Base-by-base conservation (phyloP, 2,329 filamentous ascomycete species). In the Talaromyces sp. region DNA sequence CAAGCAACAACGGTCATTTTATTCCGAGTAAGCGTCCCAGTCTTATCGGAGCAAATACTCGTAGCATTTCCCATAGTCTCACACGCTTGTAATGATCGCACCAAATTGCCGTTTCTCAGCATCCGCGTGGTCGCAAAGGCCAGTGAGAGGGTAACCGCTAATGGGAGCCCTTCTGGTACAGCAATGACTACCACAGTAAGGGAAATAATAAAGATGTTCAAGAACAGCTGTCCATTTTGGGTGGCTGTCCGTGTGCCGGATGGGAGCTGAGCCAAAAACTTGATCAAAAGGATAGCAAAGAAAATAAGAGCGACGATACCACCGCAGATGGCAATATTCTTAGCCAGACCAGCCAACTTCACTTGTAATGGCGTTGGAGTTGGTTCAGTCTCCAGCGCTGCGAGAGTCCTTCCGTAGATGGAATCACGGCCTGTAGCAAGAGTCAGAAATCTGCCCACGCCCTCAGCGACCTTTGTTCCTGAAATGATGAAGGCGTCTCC, bases 201-300 rank as follows among this genome's bases (percentile, higher is more conserved):
- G 24, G 91, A 89, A 52, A 91, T 87, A 68, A 93, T 92, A 71
- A 93, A 87, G 66, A 92, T 91, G 66, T 89, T 84, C 69, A 92
- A 82, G 71, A 92, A 92, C 61, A 86, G 83, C 72, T 94, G 91
- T 9, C 90, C 93, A 79, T 96, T 97, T 62, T 87, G 76, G 2
- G 91, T 88, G 3, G 92, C 83, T 0, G 84, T 83, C 1, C 79
- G 79, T 3, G 73, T 68, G 65, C 85, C 82, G 19, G 76, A 79
- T 63, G 77, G 83, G 3, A 97, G 84, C 13, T 86, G 80, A 57
- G 88, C 91, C 10, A 95, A 82, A 74, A 96, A 97, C 71, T 92
- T 86, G 79, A 97, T 93, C 72, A 97, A 87, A 14, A 97, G 83
- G 54, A 96, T 90, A 56, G 94, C 83, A 78, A 97, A 97, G 56